A percentile compares a stretch with the other conserved stretches of the same genome.
phyloP scores from a whole-genome alignment of 176 grass and related monocot species.

The bread wheat (Triticum aestivum) region IWGSC_CS_RefSeq_v2.1 NC_057797.1:33324810-33325309 shows the following conservation, averaged over 20 bases:
- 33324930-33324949: not conserved
- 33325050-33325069: not conserved
- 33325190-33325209: conserved; percentile 36
- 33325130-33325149: not conserved
- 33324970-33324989: conserved; percentile 19
- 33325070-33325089: too few relatives aligned
- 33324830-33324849: not conserved
- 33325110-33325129: not conserved
- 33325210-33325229: conserved; percentile 71
- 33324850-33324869: too few relatives aligned
- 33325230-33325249: conserved; percentile 79
- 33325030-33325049: conserved; percentile 9
- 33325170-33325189: not conserved
- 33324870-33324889: too few relatives aligned
- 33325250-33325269: conserved; percentile 77
- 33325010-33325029: conserved; percentile 3
- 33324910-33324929: not conserved
- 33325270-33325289: conserved; percentile 59
- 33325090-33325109: too few relatives aligned
- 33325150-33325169: conserved; percentile 21
- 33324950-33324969: not conserved
- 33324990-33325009: conserved; percentile 21
- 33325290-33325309: conserved; percentile 52
- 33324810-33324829: not conserved
- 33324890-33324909: not conserved